phyloP scores from a whole-genome alignment of 108 stramenopile species.

The Skeletonema marinoi region DNA sequence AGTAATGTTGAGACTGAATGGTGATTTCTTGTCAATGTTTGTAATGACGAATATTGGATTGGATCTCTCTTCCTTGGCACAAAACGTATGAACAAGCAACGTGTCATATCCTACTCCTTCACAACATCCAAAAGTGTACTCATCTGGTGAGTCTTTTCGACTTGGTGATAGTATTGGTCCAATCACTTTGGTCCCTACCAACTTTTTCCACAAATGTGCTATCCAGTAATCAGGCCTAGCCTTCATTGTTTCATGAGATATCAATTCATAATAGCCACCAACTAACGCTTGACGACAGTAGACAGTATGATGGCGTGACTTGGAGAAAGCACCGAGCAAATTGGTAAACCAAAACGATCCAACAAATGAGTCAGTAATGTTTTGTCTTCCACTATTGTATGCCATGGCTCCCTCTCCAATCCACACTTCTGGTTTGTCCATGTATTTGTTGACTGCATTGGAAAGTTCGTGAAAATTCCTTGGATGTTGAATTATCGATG shows the following conservation, averaged over 20 bases:
- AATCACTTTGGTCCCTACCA: constrained; percentile 26
- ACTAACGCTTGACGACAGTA: constrained; percentile 41
- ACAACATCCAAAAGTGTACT: constrained; percentile 37
- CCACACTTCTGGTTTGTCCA: constrained; percentile 20
- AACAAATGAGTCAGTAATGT: constrained; percentile 30
- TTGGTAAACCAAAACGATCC: constrained; percentile 39
- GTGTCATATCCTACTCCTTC: constrained; percentile 21
- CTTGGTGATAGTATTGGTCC: constrained; percentile 31
- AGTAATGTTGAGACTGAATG: constrained; percentile 25
- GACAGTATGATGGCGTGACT: constrained; percentile 34
- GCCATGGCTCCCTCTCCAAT: constrained; percentile 46
- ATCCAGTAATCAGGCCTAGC: constrained; percentile 49
- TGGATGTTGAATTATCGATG: constrained; percentile 26
- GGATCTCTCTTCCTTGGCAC: constrained; percentile 17
- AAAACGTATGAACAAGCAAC: constrained; percentile 36
- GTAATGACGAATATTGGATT: constrained; percentile 32
- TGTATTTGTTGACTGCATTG: constrained; percentile 24
- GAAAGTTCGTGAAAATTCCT: constrained; percentile 3
- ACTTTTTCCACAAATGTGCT: constrained; percentile 33
- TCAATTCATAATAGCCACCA: constrained; percentile 38
- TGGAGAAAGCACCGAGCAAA: constrained; percentile 32
- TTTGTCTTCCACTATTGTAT: constrained; percentile 34
- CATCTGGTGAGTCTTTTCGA: not conserved
- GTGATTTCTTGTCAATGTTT: constrained; percentile 22
- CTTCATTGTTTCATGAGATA: constrained; percentile 26